Conservation (phyloP, 2,329 filamentous ascomycete species). For the Penicillium sp. region DNA sequence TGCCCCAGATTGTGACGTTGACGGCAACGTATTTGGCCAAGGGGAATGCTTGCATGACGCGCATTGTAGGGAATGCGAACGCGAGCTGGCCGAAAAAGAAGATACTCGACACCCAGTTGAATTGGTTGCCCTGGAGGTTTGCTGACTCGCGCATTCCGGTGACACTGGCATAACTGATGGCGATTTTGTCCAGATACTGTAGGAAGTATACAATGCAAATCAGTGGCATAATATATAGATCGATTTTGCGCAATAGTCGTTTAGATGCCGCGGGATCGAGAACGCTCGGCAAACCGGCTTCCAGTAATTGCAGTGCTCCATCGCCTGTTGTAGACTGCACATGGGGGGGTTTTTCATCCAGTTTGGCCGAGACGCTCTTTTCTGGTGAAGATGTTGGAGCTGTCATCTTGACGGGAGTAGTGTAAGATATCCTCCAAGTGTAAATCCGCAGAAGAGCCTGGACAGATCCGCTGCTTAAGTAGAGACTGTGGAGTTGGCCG, state of each 20-base stretch:
- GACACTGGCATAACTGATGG: constrained; percentile 29
- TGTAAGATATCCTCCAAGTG: background rate
- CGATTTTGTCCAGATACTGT: constrained; percentile 32
- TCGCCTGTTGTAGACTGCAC: background rate
- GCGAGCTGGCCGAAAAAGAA: constrained; percentile 26
- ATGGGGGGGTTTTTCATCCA: background rate
- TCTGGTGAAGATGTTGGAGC: background rate
- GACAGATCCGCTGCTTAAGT: background rate
- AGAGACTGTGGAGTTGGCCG: background rate
- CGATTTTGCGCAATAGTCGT: constrained; percentile 30
- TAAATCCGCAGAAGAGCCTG: background rate
- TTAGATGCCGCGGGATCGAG: constrained; percentile 11
- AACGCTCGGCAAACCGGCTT: background rate
- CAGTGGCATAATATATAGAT: constrained; percentile 32
- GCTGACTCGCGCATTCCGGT: constrained; percentile 32
- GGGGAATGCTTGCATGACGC: constrained; percentile 42
- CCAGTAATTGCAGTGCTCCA: constrained; percentile 4
- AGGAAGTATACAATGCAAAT: constrained; percentile 35
- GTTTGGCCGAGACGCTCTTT: background rate
- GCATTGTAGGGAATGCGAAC: constrained; percentile 43
- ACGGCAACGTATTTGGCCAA: constrained; percentile 41
- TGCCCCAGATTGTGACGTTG: constrained; percentile 41
- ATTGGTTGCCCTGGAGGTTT: constrained; percentile 44
- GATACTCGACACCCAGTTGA: constrained; percentile 45
- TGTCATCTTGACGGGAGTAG: background rate